A percentile compares a stretch with the other conserved stretches of the same genome.
These are phyloP conservation scores for Pestalotiopsis sp. DNA, from an alignment of 2,329 filamentous ascomycete species.

Conservation along the genomic window DNA sequence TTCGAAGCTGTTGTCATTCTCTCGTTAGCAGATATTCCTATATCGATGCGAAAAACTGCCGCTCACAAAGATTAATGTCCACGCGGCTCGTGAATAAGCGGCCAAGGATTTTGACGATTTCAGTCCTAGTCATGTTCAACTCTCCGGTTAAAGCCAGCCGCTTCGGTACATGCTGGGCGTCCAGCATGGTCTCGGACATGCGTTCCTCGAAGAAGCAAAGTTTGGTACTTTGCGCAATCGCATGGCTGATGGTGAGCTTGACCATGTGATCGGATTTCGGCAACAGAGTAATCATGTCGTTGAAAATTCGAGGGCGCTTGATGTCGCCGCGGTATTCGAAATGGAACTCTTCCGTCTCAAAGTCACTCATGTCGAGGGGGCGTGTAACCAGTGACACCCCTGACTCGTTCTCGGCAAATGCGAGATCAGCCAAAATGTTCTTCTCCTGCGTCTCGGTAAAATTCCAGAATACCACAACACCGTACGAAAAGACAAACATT, in stretches of 20 bases:
- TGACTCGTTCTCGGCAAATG: slow-evolving; percentile 76
- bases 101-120: slow-evolving; percentile 91
- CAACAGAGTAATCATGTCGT: slow-evolving; percentile 97
- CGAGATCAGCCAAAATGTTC: slow-evolving; percentile 91
- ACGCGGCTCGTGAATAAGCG: slow-evolving; percentile 91
- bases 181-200: slow-evolving; percentile 92
- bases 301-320: slow-evolving; percentile 88
- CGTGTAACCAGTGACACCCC: slow-evolving; percentile 72
- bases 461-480: slow-evolving; percentile 98
- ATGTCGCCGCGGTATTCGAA: slow-evolving; percentile 93
- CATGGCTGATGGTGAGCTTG: slow-evolving; percentile 95
- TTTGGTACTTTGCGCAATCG: slow-evolving; percentile 96
- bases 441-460: slow-evolving; percentile 96
- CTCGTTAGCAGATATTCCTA: slow-evolving; percentile 19
- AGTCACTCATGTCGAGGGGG: slow-evolving; percentile 84
- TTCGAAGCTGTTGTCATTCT: slow-evolving; percentile 74
- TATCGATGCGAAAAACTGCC: slow-evolving; percentile 1
- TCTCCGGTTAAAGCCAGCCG: slow-evolving; percentile 86
- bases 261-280: slow-evolving; percentile 97
- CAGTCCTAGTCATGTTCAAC: slow-evolving; percentile 86
- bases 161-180: slow-evolving; percentile 91
- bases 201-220: slow-evolving; percentile 94
- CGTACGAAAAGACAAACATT: slow-evolving; percentile 97
- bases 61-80: slow-evolving; percentile 95
- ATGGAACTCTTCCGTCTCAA: slow-evolving; percentile 97